Evolutionary conservation across 139 green algal genomes (phyloP), one percentile per base, ranked within the genome.

Genomic region (Coccomyxa sp.): DNA sequence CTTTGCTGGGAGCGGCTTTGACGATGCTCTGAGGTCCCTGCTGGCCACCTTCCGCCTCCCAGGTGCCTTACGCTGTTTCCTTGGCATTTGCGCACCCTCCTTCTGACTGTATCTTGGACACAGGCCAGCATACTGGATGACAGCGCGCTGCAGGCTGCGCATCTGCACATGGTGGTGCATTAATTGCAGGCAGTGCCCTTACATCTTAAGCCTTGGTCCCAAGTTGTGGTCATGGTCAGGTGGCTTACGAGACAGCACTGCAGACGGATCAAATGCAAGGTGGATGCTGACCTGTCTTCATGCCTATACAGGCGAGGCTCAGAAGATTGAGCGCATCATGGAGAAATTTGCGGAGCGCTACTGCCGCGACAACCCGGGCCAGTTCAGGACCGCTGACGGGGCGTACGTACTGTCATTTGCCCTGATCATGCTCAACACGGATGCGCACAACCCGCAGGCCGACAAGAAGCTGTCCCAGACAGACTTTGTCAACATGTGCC

Each of bases 371-470:
- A 97, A 97, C 81, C 87, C 92, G 2, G 74, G 68, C 24, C 69
- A 35, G 22, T 97, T 98, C 79, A 27, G 73, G 34, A 90, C 78
- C 35, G 91, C 95, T 7, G 95, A 97, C 77, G 91, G 82, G 38
- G 90, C 95, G 0, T 97, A 98, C 82, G 75, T 97, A 64, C 87
- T 98, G 38, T 81, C 91, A 7, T 98, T 97, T 78, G 91, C 95
- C 33, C 89, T 95, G 41, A 96, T 98, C 87, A 98, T 98, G 94
- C 92, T 98, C 71, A 97, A 98, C 89, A 98, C 95, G 6, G 95
- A 98, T 77, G 92, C 92, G 4, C 95, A 98, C 91, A 97, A 98
- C 83, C 93, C 93, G 5, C 86, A 93, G 78, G 94, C 92, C n/a
- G 92, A 97, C 77, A 86, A 90, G 14, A 89, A 91, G 36, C 88